Conservation (phyloP, 106 monocot species). For the Dendrobium officinale region DNA sequence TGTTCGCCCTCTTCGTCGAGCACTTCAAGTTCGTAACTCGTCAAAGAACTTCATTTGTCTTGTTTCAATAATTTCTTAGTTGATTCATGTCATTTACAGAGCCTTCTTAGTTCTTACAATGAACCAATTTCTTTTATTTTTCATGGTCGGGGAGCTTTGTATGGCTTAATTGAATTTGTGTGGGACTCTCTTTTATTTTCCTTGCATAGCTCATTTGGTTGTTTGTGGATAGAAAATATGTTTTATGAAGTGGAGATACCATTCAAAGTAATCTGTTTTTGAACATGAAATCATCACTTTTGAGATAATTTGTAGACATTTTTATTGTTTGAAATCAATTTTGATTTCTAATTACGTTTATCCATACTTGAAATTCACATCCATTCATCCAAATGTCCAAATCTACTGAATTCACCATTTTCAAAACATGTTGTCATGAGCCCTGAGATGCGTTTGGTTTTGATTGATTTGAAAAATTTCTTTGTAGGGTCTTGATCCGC, state of each 20-base stretch:
- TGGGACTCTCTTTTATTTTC: not conserved
- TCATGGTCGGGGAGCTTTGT: no score
- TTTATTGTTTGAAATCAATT: not conserved
- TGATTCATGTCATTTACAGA: not conserved
- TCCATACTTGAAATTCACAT: no score
- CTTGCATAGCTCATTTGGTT: not conserved
- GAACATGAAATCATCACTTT: not conserved
- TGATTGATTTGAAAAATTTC: not conserved
- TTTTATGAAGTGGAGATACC: not conserved
- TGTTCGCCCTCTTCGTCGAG: slow-evolving; percentile 49
- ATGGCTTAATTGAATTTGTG: not conserved
- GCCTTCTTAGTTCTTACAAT: no score
- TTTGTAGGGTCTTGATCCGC: slow-evolving; percentile 56
- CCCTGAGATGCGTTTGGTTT: not conserved
- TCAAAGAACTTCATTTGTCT: not conserved
- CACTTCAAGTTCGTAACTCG: slow-evolving; percentile 43
- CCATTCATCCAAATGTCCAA: not conserved
- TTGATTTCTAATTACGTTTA: not conserved
- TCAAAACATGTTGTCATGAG: not conserved
- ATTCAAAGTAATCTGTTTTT: not conserved
- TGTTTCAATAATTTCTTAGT: not conserved
- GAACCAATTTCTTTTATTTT: no score
- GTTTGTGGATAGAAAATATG: not conserved
- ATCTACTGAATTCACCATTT: not conserved
- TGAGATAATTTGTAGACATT: not conserved